These are phyloP conservation scores for Tetracladium setigerum DNA, from an alignment of 495 filamentous ascomycete genomes.

Conservation along the genomic window DNA sequence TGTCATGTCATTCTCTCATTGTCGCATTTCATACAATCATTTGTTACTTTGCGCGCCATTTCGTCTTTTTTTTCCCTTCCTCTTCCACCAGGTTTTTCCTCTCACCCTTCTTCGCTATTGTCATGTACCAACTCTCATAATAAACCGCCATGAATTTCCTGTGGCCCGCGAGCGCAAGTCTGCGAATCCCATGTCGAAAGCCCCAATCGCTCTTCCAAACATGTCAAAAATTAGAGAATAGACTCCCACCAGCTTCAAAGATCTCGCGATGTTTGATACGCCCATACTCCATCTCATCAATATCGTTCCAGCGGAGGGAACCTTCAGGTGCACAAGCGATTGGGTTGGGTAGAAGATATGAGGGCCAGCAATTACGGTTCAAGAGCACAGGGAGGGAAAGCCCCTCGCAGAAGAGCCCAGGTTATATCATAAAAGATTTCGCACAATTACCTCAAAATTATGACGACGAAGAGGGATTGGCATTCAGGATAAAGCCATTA, in stretches of 20 bases:
- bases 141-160: constrained; percentile 13
- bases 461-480: constrained; percentile 35
- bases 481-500: constrained; percentile 38
- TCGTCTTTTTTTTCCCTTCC: too few species aligned
- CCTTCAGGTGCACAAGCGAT: neutral
- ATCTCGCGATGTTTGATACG: constrained; percentile 8
- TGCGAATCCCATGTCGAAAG: constrained; percentile 14
- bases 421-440: constrained; percentile 24
- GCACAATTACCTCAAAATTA: constrained; percentile 39
- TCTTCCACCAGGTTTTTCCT: too few species aligned
- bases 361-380: neutral
- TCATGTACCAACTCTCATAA: too few species aligned
- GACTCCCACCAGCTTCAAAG: constrained; percentile 6
- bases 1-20: too few species aligned
- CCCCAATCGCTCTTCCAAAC: constrained; percentile 11
- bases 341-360: neutral
- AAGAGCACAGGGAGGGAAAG: too few species aligned
- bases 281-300: constrained; percentile 7
- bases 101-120: too few species aligned
- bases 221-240: constrained; percentile 15
- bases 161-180: constrained; percentile 12
- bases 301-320: neutral
- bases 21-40: too few species aligned
- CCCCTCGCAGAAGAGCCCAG: too few species aligned
- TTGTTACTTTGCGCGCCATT: too few species aligned